Percentiles rank a stretch among this genome's conserved stretches.
These are phyloP conservation scores for Tricharina praecox DNA, from an alignment of 495 filamentous ascomycete species.

Conservation along the genomic window DNA sequence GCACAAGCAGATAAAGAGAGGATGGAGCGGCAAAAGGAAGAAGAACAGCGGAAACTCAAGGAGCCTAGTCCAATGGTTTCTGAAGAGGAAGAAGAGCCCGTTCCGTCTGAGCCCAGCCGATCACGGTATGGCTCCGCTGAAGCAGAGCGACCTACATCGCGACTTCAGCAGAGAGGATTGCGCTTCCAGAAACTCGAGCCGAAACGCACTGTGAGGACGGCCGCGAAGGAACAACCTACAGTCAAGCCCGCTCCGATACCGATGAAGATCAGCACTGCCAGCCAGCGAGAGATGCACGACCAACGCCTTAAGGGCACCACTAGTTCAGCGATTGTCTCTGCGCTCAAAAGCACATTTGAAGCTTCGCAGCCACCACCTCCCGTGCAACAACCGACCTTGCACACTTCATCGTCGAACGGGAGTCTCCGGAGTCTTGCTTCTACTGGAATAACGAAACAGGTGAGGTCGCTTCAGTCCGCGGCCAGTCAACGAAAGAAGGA, in stretches of 20 bases:
- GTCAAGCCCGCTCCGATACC: slow-evolving; percentile 17
- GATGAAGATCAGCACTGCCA: slow-evolving; percentile 25
- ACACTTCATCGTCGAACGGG: slow-evolving; percentile 13
- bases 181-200: slow-evolving; percentile 17
- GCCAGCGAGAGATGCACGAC: slow-evolving; percentile 25
- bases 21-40: slow-evolving; percentile 26
- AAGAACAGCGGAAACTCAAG: slow-evolving; percentile 36
- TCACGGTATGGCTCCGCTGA: slow-evolving; percentile 4
- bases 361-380: slow-evolving; percentile 8
- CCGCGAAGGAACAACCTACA: slow-evolving; percentile 15
- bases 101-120: not conserved
- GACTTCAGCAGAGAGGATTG: slow-evolving; percentile 8
- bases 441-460: slow-evolving; percentile 12
- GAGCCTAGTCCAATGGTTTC: slow-evolving; percentile 3
- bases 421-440: slow-evolving; percentile 16
- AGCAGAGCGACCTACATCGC: not conserved
- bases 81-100: not conserved
- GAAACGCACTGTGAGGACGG: slow-evolving; percentile 11
- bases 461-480: slow-evolving; percentile 22
- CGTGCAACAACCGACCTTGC: slow-evolving; percentile 8
- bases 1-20: slow-evolving; percentile 3
- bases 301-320: slow-evolving; percentile 19
- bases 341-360: slow-evolving; percentile 25
- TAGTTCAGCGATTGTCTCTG: slow-evolving; percentile 19
- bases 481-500: slow-evolving; percentile 24